Base-by-base conservation (phyloP, 2,329 filamentous ascomycete species). In the Talaromyces sp. region DNA sequence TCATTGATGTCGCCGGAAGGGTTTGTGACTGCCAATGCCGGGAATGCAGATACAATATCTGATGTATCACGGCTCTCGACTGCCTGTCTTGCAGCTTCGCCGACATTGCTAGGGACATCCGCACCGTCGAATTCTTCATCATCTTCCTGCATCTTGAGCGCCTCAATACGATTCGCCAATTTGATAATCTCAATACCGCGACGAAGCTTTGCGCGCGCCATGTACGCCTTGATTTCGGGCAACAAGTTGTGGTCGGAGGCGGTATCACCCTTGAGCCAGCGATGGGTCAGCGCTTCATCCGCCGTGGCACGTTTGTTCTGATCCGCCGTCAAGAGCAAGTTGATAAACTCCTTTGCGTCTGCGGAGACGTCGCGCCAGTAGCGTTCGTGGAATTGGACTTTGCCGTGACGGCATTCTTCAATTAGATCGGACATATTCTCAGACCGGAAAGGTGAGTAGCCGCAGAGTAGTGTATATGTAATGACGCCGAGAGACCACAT, bases 401-500 rank as follows among this genome's bases (percentile, higher is more conserved):
- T 86, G 47, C 88, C 90, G 68, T 86, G 88, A 73, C 88, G 92
- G 81, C 93, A 98, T 80, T 99, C 95, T 69, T 97, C 92, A 70
- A 99, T 96, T 70, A 99, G 84, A 73, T 98, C 95, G 70, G 90
- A 86, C 58, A 99, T 84, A 73, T 91, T 97, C 82, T 99, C 95
- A 68, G 93, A 95, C 71, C 95, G 89, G 86, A 99, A 99, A 22
- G 95, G 95, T 53, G 94, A 97, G 83, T 99, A 99, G 71, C 95
- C 95, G 77, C 96, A 99, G 61, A 99, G 90, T 31, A 99, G 85
- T 17, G 95, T 99, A 81, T 99, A 99, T 49, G 95, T 98, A 74
- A 99, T 99, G 74, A 99, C 95, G 68, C 95, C 95, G 80, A 99
- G 86, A 2, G 95, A 98, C 95, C 95, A 99, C 92, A 99, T 97